Evolutionary conservation across 1,139 yeast genomes (phyloP).

Genomic region (Saccharomyces pastorianus): DNA sequence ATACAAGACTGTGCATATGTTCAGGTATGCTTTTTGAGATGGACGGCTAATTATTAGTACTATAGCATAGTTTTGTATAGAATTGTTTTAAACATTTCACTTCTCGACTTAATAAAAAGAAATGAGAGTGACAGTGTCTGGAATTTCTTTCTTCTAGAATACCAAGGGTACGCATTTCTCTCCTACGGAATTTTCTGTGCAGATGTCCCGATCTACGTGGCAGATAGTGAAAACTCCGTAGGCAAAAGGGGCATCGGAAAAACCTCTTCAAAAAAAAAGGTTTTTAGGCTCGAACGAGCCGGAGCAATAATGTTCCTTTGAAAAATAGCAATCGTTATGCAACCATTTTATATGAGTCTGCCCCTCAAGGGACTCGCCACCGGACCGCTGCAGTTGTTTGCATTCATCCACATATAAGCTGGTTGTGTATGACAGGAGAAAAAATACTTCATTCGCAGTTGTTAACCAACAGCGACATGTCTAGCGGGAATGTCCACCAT

Average conservation of each 20-base stretch:
- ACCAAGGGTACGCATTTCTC: neutral
- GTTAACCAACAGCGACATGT: neutral
- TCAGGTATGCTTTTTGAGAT: conserved; percentile 31
- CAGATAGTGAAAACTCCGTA: neutral
- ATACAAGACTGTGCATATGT: conserved; percentile 30
- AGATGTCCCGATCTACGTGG: neutral
- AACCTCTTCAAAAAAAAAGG: neutral
- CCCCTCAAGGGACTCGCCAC: neutral
- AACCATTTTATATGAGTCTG: neutral
- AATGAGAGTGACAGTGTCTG: neutral
- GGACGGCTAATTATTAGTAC: conserved; percentile 6
- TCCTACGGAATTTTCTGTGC: neutral
- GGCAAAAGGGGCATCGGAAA: neutral
- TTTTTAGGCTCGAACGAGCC: neutral
- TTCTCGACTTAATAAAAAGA: neutral
- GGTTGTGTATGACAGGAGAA: neutral
- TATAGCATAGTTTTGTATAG: conserved; percentile 6
- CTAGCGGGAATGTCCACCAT: neutral
- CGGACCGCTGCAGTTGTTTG: neutral
- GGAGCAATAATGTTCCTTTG: neutral
- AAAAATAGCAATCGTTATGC: neutral
- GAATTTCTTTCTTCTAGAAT: neutral
- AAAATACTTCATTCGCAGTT: neutral
- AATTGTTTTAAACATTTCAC: neutral
- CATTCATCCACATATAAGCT: neutral